Evolutionary conservation across 441 rosid species (phyloP).

Genomic region (Jatropha multifida): DNA sequence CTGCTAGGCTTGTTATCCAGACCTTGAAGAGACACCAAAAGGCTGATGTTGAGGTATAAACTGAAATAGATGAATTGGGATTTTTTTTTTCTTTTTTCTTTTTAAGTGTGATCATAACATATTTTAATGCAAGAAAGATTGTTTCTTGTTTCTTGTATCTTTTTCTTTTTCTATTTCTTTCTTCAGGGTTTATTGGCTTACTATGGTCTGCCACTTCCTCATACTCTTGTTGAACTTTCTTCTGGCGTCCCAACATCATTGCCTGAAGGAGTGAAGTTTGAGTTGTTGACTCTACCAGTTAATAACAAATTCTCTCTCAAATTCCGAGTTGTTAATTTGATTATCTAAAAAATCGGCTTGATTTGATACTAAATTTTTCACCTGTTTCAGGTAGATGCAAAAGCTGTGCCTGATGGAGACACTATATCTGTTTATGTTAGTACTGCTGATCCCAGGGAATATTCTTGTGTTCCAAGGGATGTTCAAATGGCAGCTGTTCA

Average conservation of each 20-base stretch:
- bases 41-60: slow-evolving; percentile 67
- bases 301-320: not conserved
- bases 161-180: not conserved
- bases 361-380: slow-evolving; percentile 10
- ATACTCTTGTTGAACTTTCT: slow-evolving; percentile 38
- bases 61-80: not conserved
- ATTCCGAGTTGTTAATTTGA: not conserved
- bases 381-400: slow-evolving; percentile 61
- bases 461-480: slow-evolving; percentile 53
- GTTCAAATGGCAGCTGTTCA: slow-evolving; percentile 53
- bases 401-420: slow-evolving; percentile 78
- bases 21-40: slow-evolving; percentile 56
- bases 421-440: slow-evolving; percentile 69
- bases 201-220: slow-evolving; percentile 81
- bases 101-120: not conserved
- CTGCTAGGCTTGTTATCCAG: slow-evolving; percentile 56
- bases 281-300: slow-evolving; percentile 72
- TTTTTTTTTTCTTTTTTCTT: too few species aligned
- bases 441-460: slow-evolving; percentile 52
- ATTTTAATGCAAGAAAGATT: slow-evolving; percentile 10
- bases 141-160: not conserved
- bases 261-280: slow-evolving; percentile 59
- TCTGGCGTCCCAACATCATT: slow-evolving; percentile 42
- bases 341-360: not conserved
- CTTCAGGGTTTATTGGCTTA: slow-evolving; percentile 69